phyloP scores from a whole-genome alignment of 148 eudicot genomes.

The Rhododendron mucronatum region DNA sequence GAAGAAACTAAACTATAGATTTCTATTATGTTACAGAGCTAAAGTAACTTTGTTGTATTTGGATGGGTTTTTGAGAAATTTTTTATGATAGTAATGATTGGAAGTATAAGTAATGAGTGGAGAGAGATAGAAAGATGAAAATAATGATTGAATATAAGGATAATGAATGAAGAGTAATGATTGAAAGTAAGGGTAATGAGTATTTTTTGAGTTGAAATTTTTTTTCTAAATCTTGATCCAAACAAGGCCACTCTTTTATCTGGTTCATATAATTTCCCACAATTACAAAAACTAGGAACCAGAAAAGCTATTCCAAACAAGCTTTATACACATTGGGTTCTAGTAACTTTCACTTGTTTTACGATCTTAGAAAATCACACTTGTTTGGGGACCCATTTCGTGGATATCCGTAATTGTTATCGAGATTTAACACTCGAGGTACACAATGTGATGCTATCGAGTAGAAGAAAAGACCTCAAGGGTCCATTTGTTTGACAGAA shows the following conservation, averaged over 20 bases:
- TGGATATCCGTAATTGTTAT: background rate
- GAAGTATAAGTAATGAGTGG: too few species aligned
- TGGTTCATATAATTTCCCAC: background rate
- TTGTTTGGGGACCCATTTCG: background rate
- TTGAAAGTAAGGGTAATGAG: too few species aligned
- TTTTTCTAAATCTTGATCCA: too few species aligned
- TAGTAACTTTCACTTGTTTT: background rate
- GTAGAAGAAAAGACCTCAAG: background rate
- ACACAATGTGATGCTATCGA: background rate
- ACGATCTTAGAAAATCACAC: background rate
- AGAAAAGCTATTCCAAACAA: background rate
- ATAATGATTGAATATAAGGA: too few species aligned
- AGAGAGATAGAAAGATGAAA: too few species aligned
- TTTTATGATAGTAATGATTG: too few species aligned
- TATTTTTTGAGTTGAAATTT: too few species aligned
- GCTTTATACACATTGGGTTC: background rate
- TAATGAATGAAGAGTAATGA: too few species aligned
- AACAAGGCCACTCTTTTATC: background rate
- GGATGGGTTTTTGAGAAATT: too few species aligned
- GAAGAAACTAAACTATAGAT: too few species aligned
- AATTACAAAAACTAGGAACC: background rate
- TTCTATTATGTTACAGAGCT: background rate
- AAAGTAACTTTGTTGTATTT: background rate
- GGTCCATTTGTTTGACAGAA: background rate
- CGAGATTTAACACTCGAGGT: background rate